Percentiles rank a stretch among this genome's conserved stretches.
These are phyloP conservation scores for Penium margaritaceum DNA, from an alignment of 139 green algal genomes.

Conservation along the genomic window DNA sequence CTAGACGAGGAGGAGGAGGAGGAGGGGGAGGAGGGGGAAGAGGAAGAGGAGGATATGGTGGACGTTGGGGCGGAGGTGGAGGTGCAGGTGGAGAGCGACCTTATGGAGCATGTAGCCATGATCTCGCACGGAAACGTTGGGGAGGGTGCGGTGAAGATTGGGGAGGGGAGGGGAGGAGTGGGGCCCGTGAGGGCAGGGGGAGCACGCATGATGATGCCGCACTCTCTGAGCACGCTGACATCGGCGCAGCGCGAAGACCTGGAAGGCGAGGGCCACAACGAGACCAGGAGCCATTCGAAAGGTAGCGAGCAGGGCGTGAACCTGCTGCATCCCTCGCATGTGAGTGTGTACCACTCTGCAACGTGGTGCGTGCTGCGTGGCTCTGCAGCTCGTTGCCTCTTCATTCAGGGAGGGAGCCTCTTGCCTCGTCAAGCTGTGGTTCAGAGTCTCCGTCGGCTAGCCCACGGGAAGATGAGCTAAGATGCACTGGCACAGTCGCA, in stretches of 20 bases:
- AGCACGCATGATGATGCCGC: too few relatives aligned
- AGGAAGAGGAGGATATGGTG: not conserved
- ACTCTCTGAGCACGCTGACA: too few relatives aligned
- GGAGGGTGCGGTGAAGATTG: too few relatives aligned
- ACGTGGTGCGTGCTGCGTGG: too few relatives aligned
- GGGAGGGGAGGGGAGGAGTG: too few relatives aligned
- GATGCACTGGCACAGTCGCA: too few relatives aligned
- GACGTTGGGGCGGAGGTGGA: constrained; percentile 21
- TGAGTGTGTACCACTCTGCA: not conserved
- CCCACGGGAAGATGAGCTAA: too few relatives aligned
- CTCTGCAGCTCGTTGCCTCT: too few relatives aligned
- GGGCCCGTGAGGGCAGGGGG: not conserved
- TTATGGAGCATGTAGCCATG: not conserved
- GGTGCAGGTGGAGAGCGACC: constrained; percentile 13
- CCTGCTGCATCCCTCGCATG: not conserved
- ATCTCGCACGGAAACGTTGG: constrained; percentile 1
- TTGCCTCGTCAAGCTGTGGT: too few relatives aligned
- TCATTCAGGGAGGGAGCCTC: too few relatives aligned
- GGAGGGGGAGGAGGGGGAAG: not conserved
- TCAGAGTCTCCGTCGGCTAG: too few relatives aligned
- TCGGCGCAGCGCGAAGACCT: too few relatives aligned
- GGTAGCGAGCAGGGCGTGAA: not conserved
- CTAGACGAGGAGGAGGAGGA: not conserved
- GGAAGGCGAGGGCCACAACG: not conserved
- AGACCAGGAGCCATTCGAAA: not conserved